phyloP scores from a whole-genome alignment of 768 basidiomycete species.

The Tulasnella calospora region DNA sequence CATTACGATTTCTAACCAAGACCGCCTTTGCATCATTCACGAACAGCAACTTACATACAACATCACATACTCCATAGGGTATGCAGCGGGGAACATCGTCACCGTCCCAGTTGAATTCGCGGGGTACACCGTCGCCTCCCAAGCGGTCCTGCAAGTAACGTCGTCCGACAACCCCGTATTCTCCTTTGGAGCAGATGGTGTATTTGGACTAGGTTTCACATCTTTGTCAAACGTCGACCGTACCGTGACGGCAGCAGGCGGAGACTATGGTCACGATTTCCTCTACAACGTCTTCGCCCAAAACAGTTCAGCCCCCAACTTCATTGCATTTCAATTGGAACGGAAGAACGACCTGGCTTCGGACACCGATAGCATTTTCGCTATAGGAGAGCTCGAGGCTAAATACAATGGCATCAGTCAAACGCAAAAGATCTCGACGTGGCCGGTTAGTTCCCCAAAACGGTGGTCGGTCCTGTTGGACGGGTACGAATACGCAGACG shows the following conservation, averaged over 20 bases:
- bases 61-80: slow-evolving; percentile 75
- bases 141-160: slow-evolving; percentile 66
- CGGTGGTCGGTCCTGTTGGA: slow-evolving; percentile 79
- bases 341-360: slow-evolving; percentile 50
- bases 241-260: slow-evolving; percentile 52
- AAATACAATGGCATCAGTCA: slow-evolving; percentile 56
- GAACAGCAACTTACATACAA: slow-evolving; percentile 43
- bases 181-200: slow-evolving; percentile 63
- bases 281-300: slow-evolving; percentile 70
- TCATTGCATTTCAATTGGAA: slow-evolving; percentile 70
- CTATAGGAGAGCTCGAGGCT: slow-evolving; percentile 71
- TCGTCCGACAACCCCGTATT: slow-evolving; percentile 67
- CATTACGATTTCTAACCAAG: slow-evolving; percentile 35
- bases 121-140: slow-evolving; percentile 59
- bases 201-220: slow-evolving; percentile 73
- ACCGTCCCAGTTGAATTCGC: slow-evolving; percentile 64
- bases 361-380: slow-evolving; percentile 61
- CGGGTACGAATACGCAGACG: slow-evolving; percentile 42
- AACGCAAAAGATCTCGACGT: slow-evolving; percentile 61
- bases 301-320: slow-evolving; percentile 69
- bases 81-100: slow-evolving; percentile 61
- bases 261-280: slow-evolving; percentile 57
- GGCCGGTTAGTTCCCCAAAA: slow-evolving; percentile 56
- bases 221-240: slow-evolving; percentile 68
- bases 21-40: slow-evolving; percentile 23